These are phyloP conservation scores for Naganishia albida DNA, from an alignment of 1,284 basidiomycete species.

Conservation along the genomic window DNA sequence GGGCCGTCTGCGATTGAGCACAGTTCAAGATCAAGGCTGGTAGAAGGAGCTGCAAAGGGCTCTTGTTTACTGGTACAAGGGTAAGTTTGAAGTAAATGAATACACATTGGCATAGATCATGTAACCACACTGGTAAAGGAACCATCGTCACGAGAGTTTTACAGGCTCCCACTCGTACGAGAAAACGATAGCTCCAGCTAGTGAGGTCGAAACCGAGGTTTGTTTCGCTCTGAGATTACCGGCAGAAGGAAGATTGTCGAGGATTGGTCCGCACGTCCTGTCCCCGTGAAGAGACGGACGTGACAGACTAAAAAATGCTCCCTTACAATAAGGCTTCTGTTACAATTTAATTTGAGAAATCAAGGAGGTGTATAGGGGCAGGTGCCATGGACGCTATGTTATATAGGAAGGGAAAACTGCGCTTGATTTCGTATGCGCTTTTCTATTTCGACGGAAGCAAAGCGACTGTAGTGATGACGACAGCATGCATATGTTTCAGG, in stretches of 20 bases:
- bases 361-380: neutral
- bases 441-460: neutral
- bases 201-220: constrained; percentile 15
- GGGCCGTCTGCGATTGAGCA: neutral
- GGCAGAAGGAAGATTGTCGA: constrained; percentile 31
- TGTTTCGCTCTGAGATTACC: constrained; percentile 28
- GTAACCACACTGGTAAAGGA: constrained; percentile 28
- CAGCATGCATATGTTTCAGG: constrained; percentile 15
- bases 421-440: constrained; percentile 2
- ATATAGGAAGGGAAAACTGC: constrained; percentile 15
- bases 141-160: constrained; percentile 22
- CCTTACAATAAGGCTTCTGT: constrained; percentile 33
- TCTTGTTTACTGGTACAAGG: too few relatives aligned
- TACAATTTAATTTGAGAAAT: constrained; percentile 16
- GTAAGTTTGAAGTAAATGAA: too few relatives aligned
- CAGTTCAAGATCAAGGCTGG: too few relatives aligned
- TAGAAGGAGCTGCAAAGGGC: too few relatives aligned
- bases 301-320: constrained; percentile 19
- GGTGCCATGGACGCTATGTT: neutral
- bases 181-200: constrained; percentile 29
- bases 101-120: constrained; percentile 14
- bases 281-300: neutral
- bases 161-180: constrained; percentile 16
- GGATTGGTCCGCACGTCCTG: neutral
- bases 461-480: constrained; percentile 13